Evolutionary conservation across 2,329 filamentous ascomycete species (phyloP).

Genomic region (Chrysosporium keratinophilum): DNA sequence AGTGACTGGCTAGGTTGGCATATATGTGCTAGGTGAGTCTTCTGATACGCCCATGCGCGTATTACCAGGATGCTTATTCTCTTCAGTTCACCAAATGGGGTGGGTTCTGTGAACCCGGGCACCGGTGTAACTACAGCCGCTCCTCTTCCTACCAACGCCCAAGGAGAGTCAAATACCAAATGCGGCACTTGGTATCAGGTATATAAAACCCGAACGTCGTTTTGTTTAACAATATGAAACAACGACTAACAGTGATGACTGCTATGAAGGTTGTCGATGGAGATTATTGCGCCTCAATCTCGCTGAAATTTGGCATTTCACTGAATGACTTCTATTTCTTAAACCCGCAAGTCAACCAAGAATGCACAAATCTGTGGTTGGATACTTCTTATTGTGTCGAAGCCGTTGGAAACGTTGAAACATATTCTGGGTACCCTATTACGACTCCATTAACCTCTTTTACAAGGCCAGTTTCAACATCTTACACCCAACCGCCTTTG

Average conservation of each 20-base stretch:
- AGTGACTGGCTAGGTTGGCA: no score
- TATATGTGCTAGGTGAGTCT: no score
- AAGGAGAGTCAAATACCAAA: not conserved
- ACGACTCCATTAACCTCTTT: not conserved
- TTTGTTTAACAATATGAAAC: no score
- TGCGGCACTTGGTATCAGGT: not conserved
- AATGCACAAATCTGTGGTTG: not conserved
- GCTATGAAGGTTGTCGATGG: not conserved
- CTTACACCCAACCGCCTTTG: not conserved
- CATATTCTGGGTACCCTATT: not conserved
- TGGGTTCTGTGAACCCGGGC: no score
- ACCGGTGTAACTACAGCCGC: not conserved
- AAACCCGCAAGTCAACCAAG: not conserved
- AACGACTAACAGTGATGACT: not conserved
- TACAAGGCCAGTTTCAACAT: not conserved
- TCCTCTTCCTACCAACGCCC: not conserved
- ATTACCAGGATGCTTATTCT: no score
- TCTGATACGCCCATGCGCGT: no score
- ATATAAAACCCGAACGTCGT: no score
- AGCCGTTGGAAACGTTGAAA: not conserved
- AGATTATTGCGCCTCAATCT: not conserved
- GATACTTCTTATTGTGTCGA: not conserved
- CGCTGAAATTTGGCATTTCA: not conserved
- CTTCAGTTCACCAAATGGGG: no score
- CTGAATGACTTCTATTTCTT: not conserved